These are phyloP conservation scores for Paspalum notatum DNA, from an alignment of 176 grass and related monocot species.

Conservation along the genomic window DNA sequence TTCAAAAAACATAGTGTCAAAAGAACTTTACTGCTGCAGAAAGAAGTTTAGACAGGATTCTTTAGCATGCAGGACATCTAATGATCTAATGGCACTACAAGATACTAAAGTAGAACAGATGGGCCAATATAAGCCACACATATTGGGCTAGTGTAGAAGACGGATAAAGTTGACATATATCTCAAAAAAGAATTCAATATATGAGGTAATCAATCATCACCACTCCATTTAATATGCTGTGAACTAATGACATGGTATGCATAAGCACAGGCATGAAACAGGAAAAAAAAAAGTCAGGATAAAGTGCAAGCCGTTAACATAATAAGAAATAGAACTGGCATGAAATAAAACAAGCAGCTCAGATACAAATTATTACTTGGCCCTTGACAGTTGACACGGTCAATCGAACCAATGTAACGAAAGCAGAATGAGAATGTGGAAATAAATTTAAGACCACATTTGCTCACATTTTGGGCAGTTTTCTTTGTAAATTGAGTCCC, in stretches of 20 bases:
- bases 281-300: background rate
- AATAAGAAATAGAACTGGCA: constrained; percentile 1
- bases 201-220: background rate
- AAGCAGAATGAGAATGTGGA: background rate
- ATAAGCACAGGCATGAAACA: background rate
- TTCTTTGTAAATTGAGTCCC: constrained; percentile 95
- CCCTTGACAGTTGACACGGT: background rate
- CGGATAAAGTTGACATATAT: constrained; percentile 6
- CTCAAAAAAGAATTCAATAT: background rate
- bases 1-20: background rate
- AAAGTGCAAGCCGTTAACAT: constrained; percentile 4
- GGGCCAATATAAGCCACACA: background rate
- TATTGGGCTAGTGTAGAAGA: background rate
- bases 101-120: constrained; percentile 7
- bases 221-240: background rate
- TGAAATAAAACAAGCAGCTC: background rate
- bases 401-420: background rate
- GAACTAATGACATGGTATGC: background rate
- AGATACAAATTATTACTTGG: background rate
- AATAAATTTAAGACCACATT: constrained; percentile 2
- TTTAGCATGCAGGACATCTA: background rate
- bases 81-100: background rate
- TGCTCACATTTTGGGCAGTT: constrained; percentile 97
- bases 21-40: constrained; percentile 17
- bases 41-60: background rate